A percentile compares a stretch with the other conserved stretches of the same genome.
These are phyloP conservation scores for Lachnellula suecica DNA, from an alignment of 2,329 filamentous ascomycete species.

Conservation along the genomic window DNA sequence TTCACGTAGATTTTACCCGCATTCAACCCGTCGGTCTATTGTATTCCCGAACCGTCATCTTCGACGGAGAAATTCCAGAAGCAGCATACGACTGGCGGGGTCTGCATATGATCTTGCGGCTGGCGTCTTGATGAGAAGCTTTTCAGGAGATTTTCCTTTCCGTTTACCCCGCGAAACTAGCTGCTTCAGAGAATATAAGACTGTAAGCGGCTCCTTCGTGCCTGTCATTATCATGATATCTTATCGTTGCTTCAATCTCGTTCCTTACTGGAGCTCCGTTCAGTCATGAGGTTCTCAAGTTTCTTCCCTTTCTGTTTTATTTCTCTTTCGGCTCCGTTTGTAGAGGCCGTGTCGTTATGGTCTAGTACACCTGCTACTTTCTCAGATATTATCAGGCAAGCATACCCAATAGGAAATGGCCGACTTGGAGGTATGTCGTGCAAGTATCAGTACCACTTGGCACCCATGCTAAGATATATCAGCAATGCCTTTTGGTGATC, in stretches of 20 bases:
- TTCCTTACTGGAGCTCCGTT: neutral
- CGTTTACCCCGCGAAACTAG: neutral
- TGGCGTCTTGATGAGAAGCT: neutral
- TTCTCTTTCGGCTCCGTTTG: neutral
- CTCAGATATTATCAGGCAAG: constrained; percentile 33
- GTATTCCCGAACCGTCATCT: neutral
- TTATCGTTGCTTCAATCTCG: neutral
- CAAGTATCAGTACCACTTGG: neutral
- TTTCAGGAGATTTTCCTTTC: neutral
- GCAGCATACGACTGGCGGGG: neutral
- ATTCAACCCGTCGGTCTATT: neutral
- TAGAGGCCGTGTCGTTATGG: constrained; percentile 10
- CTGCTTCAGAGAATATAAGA: neutral
- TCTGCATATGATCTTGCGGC: neutral
- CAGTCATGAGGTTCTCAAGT: neutral
- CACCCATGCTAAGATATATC: neutral
- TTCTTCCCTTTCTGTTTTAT: neutral
- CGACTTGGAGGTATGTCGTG: constrained; percentile 39
- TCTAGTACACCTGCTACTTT: constrained; percentile 15
- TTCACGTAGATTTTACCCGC: neutral
- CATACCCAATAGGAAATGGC: constrained; percentile 49
- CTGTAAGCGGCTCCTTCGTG: neutral
- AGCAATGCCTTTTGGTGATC: constrained; percentile 43
- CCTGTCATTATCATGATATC: neutral
- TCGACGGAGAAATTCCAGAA: neutral